Conservation (phyloP, 129 eudicot species). For the Flaveria brownii region DNA sequence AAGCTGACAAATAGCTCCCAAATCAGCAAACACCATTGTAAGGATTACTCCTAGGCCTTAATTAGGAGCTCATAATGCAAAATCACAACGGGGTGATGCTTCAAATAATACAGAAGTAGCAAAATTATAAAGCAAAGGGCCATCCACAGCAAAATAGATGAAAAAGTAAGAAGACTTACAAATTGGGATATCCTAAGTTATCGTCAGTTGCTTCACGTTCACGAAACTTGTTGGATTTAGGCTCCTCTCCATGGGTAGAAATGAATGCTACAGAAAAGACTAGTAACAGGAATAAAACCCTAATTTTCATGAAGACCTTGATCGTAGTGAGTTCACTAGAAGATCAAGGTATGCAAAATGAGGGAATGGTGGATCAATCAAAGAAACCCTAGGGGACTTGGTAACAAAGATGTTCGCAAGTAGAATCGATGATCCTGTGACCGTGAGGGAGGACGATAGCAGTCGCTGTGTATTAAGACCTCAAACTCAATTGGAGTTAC, state of each 20-base stretch:
- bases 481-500: conserved; percentile 24
- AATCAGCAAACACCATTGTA: conserved; percentile 19
- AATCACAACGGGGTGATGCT: conserved; percentile 3
- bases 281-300: conserved; percentile 41
- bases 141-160: not conserved
- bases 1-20: conserved; percentile 1
- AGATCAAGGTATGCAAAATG: conserved; percentile 21
- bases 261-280: conserved; percentile 36
- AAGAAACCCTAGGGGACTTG: conserved; percentile 24
- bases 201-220: conserved; percentile 93
- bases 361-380: conserved; percentile 26
- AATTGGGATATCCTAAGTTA: conserved; percentile 73
- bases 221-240: conserved; percentile 76
- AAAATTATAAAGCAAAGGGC: not conserved
- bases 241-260: conserved; percentile 42
- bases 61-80: conserved; percentile 4
- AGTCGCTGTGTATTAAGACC: conserved; percentile 21
- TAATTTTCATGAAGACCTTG: conserved; percentile 49
- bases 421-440: conserved; percentile 23
- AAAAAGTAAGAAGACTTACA: conserved; percentile 48
- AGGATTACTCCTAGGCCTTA: conserved; percentile 25
- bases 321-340: conserved; percentile 26
- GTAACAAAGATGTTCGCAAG: conserved; percentile 22
- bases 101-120: not conserved
- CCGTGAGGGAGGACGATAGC: conserved; percentile 26